phyloP scores from a whole-genome alignment of 768 basidiomycete species.

The Lactarius pseudohatsudake region DNA sequence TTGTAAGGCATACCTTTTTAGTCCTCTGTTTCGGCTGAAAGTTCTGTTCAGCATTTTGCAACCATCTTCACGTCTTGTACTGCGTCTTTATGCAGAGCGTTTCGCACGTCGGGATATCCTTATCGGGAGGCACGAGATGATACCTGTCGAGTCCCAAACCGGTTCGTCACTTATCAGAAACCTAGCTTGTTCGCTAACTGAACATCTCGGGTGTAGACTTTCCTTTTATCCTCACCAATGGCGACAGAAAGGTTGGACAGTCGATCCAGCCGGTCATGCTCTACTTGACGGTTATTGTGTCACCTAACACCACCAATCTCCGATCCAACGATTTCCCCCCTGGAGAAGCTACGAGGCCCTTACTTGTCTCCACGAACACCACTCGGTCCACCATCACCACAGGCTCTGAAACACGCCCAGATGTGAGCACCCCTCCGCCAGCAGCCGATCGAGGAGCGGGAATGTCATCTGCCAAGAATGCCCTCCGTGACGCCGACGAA shows the following conservation, averaged over 20 bases:
- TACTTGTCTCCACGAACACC: background rate
- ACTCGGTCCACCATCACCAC: background rate
- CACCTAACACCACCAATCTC: background rate
- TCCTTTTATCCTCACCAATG: background rate
- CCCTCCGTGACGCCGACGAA: background rate
- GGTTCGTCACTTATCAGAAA: background rate
- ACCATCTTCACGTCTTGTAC: background rate
- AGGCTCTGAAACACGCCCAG: background rate
- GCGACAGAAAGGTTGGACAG: background rate
- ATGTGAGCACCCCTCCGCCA: background rate
- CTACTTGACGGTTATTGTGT: background rate
- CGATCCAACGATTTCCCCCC: too few relatives aligned
- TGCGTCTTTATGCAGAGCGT: background rate
- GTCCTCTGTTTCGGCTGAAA: background rate
- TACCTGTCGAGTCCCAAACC: background rate
- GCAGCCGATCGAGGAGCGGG: background rate
- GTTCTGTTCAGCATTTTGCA: background rate
- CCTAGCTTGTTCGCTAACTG: background rate
- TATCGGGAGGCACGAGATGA: background rate
- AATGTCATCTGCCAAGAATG: background rate
- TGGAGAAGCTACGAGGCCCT: background rate
- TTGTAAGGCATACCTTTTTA: background rate
- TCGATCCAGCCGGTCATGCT: background rate
- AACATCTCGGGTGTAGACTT: background rate
- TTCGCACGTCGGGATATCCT: background rate